Evolutionary conservation across 805 yeast species (phyloP), one percentile per base, ranked within the genome.

Genomic region (Saccharomyces cerevisiae): DNA sequence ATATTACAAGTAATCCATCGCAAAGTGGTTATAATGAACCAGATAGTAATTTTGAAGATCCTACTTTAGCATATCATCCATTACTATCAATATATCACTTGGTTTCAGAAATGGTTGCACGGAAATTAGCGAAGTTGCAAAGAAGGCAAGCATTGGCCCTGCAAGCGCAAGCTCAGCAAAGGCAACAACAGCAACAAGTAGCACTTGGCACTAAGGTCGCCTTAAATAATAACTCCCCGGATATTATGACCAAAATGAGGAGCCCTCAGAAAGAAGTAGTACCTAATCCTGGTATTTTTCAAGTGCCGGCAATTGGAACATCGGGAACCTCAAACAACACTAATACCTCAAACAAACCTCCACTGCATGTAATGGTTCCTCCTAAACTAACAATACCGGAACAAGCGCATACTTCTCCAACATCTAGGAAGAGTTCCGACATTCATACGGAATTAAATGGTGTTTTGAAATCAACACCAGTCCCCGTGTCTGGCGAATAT

Each of bases 1-100:
- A 58, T 30, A 41, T 41, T 27, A 14, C 52, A 13, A 41, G 1
- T 24, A 43, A 30, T 47, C 50, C 17, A 17, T 6, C 17, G 43
- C 10, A 48, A 22, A 55, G 48, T 41, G 46, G 9, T 17, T 51
- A 49, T 17, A 47, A 54, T 2, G 50, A 52, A 21, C 50, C 51
- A 26, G 41, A 54, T 30, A 50, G 52, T 13, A 49, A 41, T 22
- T 61, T 65, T 29, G 64, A 82, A 1, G 94, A 89, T 69, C 97
- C 98, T 14, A 87, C 96, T 0, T 76, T 79, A 52, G 92, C 91
- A 1, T 91, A 80, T 69, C 96, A 91, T 70, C 98, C 99, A 0
- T 76, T 91, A 58, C 73, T 92, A 11, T 89, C 96, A 6, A 85
- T 92, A 41, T 94, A 94, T 68, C 85, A 81, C 65, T 76, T 94